A percentile compares a stretch with the other conserved stretches of the same genome.
Evolutionary conservation across 371 early-diverging fungal species (phyloP).

Genomic region (Rhizopus sp.): DNA sequence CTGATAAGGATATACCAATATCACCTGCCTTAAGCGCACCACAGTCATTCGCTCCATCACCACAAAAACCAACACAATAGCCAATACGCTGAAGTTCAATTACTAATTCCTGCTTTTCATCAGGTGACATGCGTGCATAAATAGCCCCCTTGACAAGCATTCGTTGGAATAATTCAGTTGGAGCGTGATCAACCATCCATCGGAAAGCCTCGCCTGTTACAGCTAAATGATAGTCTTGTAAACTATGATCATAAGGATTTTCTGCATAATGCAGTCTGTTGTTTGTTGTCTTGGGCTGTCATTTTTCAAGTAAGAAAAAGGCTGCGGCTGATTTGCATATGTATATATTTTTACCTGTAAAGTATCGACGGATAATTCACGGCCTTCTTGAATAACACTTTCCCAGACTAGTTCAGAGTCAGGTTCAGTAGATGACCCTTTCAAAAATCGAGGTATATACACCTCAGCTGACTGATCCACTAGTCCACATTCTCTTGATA

Average conservation of each 20-base stretch:
- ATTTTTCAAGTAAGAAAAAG: not conserved
- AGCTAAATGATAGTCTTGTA: slow-evolving; percentile 71
- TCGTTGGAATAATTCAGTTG: slow-evolving; percentile 66
- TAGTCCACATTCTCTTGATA: slow-evolving; percentile 90
- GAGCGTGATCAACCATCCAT: slow-evolving; percentile 87
- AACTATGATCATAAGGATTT: slow-evolving; percentile 18
- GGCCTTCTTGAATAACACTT: slow-evolving; percentile 61
- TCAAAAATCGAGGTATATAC: slow-evolving; percentile 58
- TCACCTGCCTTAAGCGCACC: slow-evolving; percentile 98
- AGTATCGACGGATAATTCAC: slow-evolving; percentile 63
- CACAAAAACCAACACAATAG: slow-evolving; percentile 95
- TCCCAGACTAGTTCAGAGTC: slow-evolving; percentile 73
- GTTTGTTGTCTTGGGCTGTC: not conserved
- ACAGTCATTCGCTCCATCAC: slow-evolving; percentile 99
- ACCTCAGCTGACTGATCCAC: slow-evolving; percentile 60
- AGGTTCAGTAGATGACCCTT: slow-evolving; percentile 54
- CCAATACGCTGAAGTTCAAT: slow-evolving; percentile 86
- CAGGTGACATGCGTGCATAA: slow-evolving; percentile 99
- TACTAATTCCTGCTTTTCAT: slow-evolving; percentile 96
- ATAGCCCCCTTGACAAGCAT: slow-evolving; percentile 92
- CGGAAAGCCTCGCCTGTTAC: slow-evolving; percentile 96
- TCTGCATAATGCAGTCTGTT: slow-evolving; percentile 5
- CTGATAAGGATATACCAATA: slow-evolving; percentile 96
- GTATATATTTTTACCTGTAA: slow-evolving; percentile 48
- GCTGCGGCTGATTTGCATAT: not conserved